These are phyloP conservation scores for Phytophthora citricola DNA, from an alignment of 352 stramenopile species.

Conservation along the genomic window DNA sequence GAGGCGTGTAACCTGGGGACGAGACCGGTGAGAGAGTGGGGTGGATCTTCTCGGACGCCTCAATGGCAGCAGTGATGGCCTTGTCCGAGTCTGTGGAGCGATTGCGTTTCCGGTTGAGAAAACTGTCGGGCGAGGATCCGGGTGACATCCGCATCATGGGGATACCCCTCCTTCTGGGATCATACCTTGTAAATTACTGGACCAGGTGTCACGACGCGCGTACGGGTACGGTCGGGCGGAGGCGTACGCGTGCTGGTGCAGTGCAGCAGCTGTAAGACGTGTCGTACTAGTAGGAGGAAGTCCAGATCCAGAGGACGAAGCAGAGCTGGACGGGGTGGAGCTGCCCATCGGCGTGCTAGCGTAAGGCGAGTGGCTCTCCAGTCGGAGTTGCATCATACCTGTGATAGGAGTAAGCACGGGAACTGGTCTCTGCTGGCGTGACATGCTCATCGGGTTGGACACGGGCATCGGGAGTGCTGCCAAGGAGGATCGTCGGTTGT, in stretches of 20 bases:
- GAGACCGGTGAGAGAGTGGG: conserved; percentile 35
- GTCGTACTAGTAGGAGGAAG: conserved; percentile 23
- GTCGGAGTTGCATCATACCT: conserved; percentile 77
- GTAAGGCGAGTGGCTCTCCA: conserved; percentile 52
- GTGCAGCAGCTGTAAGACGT: conserved; percentile 37
- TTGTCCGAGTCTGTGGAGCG: conserved; percentile 77
- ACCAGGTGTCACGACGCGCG: conserved; percentile 46
- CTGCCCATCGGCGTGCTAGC: conserved; percentile 25
- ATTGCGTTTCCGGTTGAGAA: conserved; percentile 74
- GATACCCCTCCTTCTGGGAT: conserved; percentile 47
- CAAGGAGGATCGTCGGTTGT: conserved; percentile 54
- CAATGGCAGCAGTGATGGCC: conserved; percentile 52
- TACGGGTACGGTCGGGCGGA: conserved; percentile 52
- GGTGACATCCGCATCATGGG: conserved; percentile 45
- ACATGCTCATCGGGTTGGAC: conserved; percentile 29
- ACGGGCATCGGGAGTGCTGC: conserved; percentile 60
- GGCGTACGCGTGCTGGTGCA: conserved; percentile 62
- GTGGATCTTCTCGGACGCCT: conserved; percentile 63
- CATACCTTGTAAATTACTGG: conserved; percentile 36
- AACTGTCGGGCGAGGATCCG: conserved; percentile 42
- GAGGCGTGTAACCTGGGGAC: conserved; percentile 30
- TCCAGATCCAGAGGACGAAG: conserved; percentile 22
- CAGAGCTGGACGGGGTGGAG: conserved; percentile 30
- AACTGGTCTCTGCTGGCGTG: conserved; percentile 31
- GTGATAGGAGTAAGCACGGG: conserved; percentile 69